Evolutionary conservation across 306 rosid species (phyloP).

Genomic region (Acacia confusa): DNA sequence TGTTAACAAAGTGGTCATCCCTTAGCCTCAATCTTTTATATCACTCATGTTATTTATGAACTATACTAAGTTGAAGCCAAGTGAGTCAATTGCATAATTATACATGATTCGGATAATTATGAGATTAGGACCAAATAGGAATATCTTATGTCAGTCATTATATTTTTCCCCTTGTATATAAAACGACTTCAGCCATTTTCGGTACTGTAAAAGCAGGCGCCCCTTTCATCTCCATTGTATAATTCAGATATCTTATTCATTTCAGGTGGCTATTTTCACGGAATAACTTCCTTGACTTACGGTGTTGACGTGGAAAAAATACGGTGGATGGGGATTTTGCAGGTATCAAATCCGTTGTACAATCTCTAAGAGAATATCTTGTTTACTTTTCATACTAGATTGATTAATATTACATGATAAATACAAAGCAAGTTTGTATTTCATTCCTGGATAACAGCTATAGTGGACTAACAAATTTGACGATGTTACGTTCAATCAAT

Average conservation of each 20-base stretch:
- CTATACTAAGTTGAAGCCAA: neutral
- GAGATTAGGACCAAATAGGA: neutral
- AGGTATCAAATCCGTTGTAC: constrained; percentile 48
- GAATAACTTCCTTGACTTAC: constrained; percentile 67
- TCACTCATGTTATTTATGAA: neutral
- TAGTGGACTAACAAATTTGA: constrained; percentile 1
- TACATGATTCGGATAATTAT: neutral
- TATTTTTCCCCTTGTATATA: neutral
- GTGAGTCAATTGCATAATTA: neutral
- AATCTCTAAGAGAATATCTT: constrained; percentile 16
- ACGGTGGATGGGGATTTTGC: constrained; percentile 79
- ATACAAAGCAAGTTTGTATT: neutral
- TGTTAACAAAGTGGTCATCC: neutral
- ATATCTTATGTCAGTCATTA: neutral
- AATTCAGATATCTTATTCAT: constrained; percentile 23
- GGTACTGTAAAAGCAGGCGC: too few relatives aligned
- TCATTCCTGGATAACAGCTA: neutral
- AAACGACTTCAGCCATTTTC: neutral
- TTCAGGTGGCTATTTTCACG: constrained; percentile 95
- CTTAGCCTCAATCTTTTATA: neutral
- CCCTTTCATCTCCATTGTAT: neutral
- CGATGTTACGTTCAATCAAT: constrained; percentile 22
- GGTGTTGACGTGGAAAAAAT: constrained; percentile 80
- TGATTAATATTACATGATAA: neutral
- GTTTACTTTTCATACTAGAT: neutral